Evolutionary conservation across 441 rosid species (phyloP).

Genomic region (Kokia cookei): DNA sequence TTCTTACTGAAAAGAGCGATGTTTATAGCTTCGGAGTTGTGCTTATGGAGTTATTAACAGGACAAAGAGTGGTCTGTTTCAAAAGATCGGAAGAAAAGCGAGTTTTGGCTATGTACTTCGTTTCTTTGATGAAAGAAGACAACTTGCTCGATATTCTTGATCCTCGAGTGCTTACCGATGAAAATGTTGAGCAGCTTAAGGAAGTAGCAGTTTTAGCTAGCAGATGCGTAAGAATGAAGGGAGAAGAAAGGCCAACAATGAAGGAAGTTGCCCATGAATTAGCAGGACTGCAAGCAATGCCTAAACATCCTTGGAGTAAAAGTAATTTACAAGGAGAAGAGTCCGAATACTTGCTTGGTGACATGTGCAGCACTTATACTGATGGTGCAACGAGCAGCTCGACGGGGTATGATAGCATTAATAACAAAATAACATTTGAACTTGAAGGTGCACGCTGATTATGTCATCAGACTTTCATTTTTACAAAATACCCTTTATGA

Average conservation of each 20-base stretch:
- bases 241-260: slow-evolving; percentile 36
- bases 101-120: slow-evolving; percentile 27
- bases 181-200: slow-evolving; percentile 15
- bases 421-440: not conserved
- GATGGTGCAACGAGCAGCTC: not conserved
- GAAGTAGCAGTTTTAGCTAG: slow-evolving; percentile 29
- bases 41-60: too few species aligned
- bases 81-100: slow-evolving; percentile 6
- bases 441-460: not conserved
- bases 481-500: not conserved
- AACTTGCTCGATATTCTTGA: slow-evolving; percentile 25
- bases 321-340: not conserved
- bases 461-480: not conserved
- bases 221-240: slow-evolving; percentile 31
- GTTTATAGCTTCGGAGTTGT: too few species aligned
- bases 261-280: slow-evolving; percentile 26
- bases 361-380: not conserved
- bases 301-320: not conserved
- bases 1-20: too few species aligned
- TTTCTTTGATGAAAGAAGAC: slow-evolving; percentile 22
- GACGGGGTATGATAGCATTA: not conserved
- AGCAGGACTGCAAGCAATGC: slow-evolving; percentile 14
- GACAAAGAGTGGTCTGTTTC: slow-evolving; percentile 12
- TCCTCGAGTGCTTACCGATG: slow-evolving; percentile 5
- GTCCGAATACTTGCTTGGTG: not conserved